These are phyloP conservation scores for Uromyces viciae-fabae DNA, from an alignment of 1,284 basidiomycete species.

Conservation along the genomic window DNA sequence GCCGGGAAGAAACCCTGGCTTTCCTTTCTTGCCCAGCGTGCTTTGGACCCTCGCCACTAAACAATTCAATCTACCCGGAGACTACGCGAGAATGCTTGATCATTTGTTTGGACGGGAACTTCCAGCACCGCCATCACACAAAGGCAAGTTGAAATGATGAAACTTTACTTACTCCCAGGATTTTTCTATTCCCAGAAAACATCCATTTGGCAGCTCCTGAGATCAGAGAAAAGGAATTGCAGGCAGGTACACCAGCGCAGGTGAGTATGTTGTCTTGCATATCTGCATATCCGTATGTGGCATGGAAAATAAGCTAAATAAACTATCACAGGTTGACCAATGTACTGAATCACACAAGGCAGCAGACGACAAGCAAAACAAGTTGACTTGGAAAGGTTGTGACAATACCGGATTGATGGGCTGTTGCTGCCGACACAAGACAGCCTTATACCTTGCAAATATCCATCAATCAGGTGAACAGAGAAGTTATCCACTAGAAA, in stretches of 20 bases:
- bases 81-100: background rate
- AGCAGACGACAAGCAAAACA: background rate
- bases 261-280: background rate
- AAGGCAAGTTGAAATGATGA: background rate
- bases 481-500: background rate
- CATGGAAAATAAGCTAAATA: background rate
- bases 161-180: background rate
- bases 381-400: conserved; percentile 2
- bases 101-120: background rate
- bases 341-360: conserved; percentile 16
- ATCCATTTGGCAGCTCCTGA: background rate
- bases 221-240: background rate
- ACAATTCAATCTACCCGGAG: background rate
- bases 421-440: background rate
- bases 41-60: background rate
- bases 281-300: background rate
- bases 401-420: conserved; percentile 23
- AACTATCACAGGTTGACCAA: background rate
- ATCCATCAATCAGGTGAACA: background rate
- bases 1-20: background rate
- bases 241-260: too few relatives aligned
- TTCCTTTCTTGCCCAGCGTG: background rate
- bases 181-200: background rate
- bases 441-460: background rate
- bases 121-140: conserved; percentile 9